Conservation (phyloP, 805 yeast genomes). For the Suhomyces kilbournensis region DNA sequence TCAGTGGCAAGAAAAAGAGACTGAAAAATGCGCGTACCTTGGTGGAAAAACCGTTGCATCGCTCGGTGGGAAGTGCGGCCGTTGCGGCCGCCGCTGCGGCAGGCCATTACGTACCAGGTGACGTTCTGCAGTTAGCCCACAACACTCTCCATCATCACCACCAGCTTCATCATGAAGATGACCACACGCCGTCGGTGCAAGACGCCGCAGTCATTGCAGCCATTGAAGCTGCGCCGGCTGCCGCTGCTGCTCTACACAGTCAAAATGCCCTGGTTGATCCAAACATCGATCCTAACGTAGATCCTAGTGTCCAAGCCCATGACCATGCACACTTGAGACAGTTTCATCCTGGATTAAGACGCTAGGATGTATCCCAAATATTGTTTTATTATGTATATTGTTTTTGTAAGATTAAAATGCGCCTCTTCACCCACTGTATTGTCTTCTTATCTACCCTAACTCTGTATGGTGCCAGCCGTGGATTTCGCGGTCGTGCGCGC, state of each 20-base stretch:
- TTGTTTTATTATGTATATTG: conserved; percentile 5
- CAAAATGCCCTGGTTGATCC: conserved; percentile 38
- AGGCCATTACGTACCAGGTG: conserved; percentile 21
- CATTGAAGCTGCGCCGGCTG: conserved; percentile 34
- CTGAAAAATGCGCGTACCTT: conserved; percentile 38
- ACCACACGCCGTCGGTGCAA: conserved; percentile 32
- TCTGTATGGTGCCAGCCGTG: neutral
- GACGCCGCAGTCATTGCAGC: conserved; percentile 45
- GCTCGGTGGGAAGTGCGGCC: conserved; percentile 11
- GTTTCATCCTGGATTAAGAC: conserved; percentile 6
- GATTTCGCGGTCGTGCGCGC: neutral
- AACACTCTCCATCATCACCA: conserved; percentile 20
- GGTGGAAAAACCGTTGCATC: conserved; percentile 43
- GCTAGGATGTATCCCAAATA: conserved; percentile 1
- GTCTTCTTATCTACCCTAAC: neutral
- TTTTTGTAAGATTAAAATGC: conserved; percentile 1
- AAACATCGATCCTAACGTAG: conserved; percentile 44
- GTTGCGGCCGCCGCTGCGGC: conserved; percentile 26
- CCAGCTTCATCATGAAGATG: conserved; percentile 24
- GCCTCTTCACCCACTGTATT: neutral
- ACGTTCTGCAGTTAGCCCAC: conserved; percentile 22
- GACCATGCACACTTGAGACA: conserved; percentile 30
- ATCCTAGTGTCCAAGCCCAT: conserved; percentile 42
- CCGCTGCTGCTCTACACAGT: conserved; percentile 25
- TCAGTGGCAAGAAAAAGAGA: conserved; percentile 33